These are phyloP conservation scores for Spergularia azorica DNA, from an alignment of 179 eudicot species.

Conservation along the genomic window DNA sequence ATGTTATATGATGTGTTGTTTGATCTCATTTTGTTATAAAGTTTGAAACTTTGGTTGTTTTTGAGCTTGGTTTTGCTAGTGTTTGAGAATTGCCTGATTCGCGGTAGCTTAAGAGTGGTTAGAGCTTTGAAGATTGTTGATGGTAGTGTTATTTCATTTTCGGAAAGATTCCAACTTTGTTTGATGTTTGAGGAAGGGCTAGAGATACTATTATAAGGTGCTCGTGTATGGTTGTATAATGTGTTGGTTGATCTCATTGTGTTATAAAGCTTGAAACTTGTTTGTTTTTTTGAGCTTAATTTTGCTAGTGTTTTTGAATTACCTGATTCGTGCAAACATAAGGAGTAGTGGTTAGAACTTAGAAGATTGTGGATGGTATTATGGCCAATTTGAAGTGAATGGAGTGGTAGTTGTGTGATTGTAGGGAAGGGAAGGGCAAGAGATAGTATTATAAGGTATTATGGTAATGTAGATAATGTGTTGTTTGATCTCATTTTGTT, in stretches of 20 bases:
- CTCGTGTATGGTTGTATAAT: not conserved
- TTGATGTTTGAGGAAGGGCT: too few species aligned
- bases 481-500: not conserved
- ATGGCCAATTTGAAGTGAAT: constrained; percentile 63
- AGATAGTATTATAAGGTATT: constrained; percentile 85
- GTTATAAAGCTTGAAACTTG: not conserved
- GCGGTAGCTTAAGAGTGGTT: not conserved
- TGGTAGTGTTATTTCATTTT: too few species aligned
- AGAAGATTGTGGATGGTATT: constrained; percentile 9
- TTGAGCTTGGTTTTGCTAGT: not conserved
- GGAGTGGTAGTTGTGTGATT: too few species aligned
- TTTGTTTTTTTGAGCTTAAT: constrained; percentile 32
- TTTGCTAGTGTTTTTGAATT: not conserved
- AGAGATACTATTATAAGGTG: too few species aligned
- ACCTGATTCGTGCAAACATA: constrained; percentile 26
- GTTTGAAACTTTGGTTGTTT: not conserved
- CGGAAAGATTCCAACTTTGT: too few species aligned
- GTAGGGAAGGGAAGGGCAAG: constrained; percentile 61
- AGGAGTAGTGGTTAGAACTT: constrained; percentile 19
- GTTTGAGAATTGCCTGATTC: too few species aligned
- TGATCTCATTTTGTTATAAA: too few species aligned
- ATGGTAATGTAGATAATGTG: not conserved
- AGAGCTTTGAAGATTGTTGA: too few species aligned
- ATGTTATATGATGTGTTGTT: constrained; percentile 6
- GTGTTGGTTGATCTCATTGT: not conserved